Percentiles rank a stretch among this genome's conserved stretches.
Conservation (phyloP, 371 early-diverging fungal genomes). For the Polyrhizophydium stewartii region DNA sequence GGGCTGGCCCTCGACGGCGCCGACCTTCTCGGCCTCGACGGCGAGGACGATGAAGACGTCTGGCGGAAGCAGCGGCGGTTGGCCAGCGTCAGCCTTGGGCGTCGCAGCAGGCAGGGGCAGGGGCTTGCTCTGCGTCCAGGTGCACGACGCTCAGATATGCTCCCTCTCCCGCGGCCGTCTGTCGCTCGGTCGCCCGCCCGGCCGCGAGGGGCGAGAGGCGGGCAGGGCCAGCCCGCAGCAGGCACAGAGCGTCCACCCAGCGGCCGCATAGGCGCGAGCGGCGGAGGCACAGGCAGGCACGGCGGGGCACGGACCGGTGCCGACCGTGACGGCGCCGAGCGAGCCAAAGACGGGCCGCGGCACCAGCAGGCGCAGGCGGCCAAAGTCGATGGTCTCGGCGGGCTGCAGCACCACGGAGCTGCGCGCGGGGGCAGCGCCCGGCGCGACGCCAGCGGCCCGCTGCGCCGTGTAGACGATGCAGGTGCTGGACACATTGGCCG, state of each 20-base stretch:
- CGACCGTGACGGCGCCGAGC: constrained; percentile 61
- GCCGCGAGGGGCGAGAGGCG: too few relatives aligned
- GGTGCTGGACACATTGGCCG: constrained; percentile 22
- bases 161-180: background rate
- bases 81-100: too few relatives aligned
- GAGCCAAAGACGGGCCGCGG: constrained; percentile 66
- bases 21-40: constrained; percentile 44
- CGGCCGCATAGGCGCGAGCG: too few relatives aligned
- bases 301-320: too few relatives aligned
- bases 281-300: too few relatives aligned
- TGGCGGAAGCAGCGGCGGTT: constrained; percentile 17
- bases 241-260: too few relatives aligned
- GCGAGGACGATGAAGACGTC: constrained; percentile 71
- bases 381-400: constrained; percentile 13
- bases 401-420: constrained; percentile 19
- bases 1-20: constrained; percentile 16
- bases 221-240: too few relatives aligned
- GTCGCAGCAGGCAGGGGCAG: too few relatives aligned
- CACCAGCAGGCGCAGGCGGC: constrained; percentile 8
- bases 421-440: background rate
- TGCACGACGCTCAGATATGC: too few relatives aligned
- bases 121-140: too few relatives aligned
- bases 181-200: background rate
- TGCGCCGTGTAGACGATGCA: constrained; percentile 18
- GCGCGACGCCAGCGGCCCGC: constrained; percentile 6